Evolutionary conservation across 2,329 filamentous ascomycete genomes (phyloP), one percentile per base, ranked within the genome.

Genomic region (Arthrobotrys sinensis): DNA sequence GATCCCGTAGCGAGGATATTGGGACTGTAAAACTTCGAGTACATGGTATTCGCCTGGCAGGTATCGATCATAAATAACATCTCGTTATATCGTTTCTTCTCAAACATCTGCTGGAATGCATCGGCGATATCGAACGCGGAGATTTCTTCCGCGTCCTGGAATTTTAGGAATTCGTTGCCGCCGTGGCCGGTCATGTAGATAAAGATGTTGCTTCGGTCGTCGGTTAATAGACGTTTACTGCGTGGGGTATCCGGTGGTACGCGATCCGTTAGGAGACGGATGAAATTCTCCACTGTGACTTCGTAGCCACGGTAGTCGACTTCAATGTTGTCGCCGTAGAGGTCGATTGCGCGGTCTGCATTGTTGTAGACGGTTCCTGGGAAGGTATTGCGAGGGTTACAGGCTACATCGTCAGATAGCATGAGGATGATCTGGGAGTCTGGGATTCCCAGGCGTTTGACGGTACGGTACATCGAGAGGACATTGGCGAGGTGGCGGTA

Each of bases 1-100:
- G 93, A 97, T n/a, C 96, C 96, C 0, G 96, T 99, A 0, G 96
- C 96, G 82, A 99, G 94, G 82, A 99, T 97, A 83, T 98, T 98
- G 57, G 95, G 95, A 4, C 94, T 97, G 87, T 99, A 99, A 83
- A 99, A 93, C 82, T 97, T 95, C 83, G 91, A 95, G 86, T 97
- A 99, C 94, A 99, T 97, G 36, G 96, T 99, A 85, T 99, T 99
- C 69, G 96, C 96, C 86, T 99, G 96, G 86, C 96, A 99, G 0
- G 96, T 99, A 85, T 99, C 96, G 85, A 99, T 99, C 96, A 99
- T 99, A 87, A 99, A 99, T 73, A 99, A 89, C 81, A 99, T 91
- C 85, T 99, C 96, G 84, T 98, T 93, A 85, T 98, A 99, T 87
- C 96, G 91, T 87, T 96, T 96, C 90, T 99, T 99, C 88, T 99